Percentiles rank a stretch among this genome's conserved stretches.
These are phyloP conservation scores for Scleromitrula shiraiana DNA, from an alignment of 2,329 filamentous ascomycete genomes.

Conservation along the genomic window DNA sequence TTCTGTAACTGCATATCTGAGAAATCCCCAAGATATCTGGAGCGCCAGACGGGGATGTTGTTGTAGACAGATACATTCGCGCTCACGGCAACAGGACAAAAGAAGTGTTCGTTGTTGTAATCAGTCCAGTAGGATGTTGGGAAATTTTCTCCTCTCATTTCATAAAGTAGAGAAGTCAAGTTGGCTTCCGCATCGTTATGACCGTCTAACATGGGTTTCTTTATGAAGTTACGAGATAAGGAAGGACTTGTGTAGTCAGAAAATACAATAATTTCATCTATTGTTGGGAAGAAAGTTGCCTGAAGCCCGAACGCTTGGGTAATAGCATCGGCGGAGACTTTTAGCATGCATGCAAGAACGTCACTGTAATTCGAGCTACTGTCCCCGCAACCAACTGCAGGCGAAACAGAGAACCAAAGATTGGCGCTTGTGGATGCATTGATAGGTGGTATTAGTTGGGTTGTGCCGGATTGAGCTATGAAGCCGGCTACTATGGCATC, in stretches of 20 bases:
- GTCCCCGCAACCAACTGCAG: conserved; percentile 24
- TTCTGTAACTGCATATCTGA: conserved; percentile 23
- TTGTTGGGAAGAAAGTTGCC: conserved; percentile 21
- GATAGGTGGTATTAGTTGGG: conserved; percentile 18
- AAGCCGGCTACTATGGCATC: conserved; percentile 18
- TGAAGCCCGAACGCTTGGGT: conserved; percentile 10
- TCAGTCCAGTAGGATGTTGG: neutral
- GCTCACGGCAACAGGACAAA: conserved; percentile 22
- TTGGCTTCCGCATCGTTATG: neutral
- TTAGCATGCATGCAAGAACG: conserved; percentile 25
- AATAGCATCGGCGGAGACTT: conserved; percentile 16
- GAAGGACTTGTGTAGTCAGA: too few species aligned
- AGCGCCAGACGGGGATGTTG: conserved; percentile 28
- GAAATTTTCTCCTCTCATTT: neutral
- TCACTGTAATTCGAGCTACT: conserved; percentile 13
- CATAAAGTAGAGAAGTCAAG: neutral
- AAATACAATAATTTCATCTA: conserved; percentile 26
- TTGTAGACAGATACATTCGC: conserved; percentile 15
- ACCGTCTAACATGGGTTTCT: too few species aligned
- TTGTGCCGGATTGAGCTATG: conserved; percentile 21
- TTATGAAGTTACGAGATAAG: too few species aligned
- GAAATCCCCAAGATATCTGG: conserved; percentile 28
- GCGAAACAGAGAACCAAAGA: conserved; percentile 21
- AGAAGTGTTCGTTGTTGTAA: conserved; percentile 21
- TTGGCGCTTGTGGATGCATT: conserved; percentile 11